Evolutionary conservation across 495 filamentous ascomycete species (phyloP).

Genomic region (Neurospora intermedia): DNA sequence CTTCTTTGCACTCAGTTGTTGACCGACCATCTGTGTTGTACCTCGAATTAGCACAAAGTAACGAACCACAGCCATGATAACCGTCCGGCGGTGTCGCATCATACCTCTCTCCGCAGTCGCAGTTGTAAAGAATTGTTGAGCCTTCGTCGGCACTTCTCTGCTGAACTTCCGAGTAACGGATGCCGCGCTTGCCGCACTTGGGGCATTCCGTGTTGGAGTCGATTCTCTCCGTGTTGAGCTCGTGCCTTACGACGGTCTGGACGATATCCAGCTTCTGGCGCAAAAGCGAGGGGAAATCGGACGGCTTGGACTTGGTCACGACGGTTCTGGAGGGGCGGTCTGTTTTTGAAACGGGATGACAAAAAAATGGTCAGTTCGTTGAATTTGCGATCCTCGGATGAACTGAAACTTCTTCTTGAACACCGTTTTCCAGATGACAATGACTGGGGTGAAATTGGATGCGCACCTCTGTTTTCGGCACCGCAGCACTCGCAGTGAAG

Average conservation of each 20-base stretch:
- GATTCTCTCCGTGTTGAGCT: constrained; percentile 66
- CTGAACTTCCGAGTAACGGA: constrained; percentile 78
- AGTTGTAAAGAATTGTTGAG: constrained; percentile 78
- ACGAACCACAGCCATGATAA: background rate
- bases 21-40: constrained; percentile 34
- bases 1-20: constrained; percentile 18
- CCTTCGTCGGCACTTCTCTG: constrained; percentile 92
- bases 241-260: constrained; percentile 68
- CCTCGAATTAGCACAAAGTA: constrained; percentile 16
- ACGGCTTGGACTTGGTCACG: constrained; percentile 73
- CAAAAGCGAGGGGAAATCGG: constrained; percentile 78
- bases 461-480: constrained; percentile 65
- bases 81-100: constrained; percentile 27
- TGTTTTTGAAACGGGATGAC: constrained; percentile 45
- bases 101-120: constrained; percentile 78
- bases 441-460: background rate
- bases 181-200: constrained; percentile 70
- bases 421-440: background rate
- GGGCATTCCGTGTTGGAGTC: constrained; percentile 60
- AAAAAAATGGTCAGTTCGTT: background rate
- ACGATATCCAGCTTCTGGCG: constrained; percentile 76
- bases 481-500: constrained; percentile 80
- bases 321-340: constrained; percentile 73
- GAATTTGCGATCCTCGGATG: background rate
- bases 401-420: background rate